These are phyloP conservation scores for Xylaria sp. DNA, from an alignment of 2,329 filamentous ascomycete species.

Conservation along the genomic window DNA sequence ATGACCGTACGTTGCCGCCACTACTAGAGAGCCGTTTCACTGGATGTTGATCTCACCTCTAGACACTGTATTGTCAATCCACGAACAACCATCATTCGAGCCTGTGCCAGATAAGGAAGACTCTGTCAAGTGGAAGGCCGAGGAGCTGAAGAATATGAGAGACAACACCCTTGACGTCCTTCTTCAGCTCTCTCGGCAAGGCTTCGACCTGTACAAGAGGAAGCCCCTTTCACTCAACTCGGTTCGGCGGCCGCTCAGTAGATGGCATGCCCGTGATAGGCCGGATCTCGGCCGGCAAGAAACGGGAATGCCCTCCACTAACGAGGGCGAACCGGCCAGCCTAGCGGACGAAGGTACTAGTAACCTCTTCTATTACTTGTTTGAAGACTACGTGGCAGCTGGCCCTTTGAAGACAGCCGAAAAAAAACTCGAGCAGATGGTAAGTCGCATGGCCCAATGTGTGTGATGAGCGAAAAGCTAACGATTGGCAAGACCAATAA, in stretches of 20 bases:
- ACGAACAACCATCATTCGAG: conserved; percentile 58
- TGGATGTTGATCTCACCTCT: conserved; percentile 20
- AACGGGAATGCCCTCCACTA: conserved; percentile 31
- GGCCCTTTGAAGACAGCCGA: conserved; percentile 57
- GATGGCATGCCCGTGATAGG: conserved; percentile 46
- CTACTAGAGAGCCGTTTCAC: conserved; percentile 1
- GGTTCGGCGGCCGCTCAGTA: conserved; percentile 43
- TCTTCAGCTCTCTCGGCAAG: conserved; percentile 46
- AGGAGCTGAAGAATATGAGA: conserved; percentile 45
- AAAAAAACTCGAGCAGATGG: conserved; percentile 55
- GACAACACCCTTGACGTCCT: conserved; percentile 48
- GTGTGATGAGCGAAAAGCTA: conserved; percentile 11
- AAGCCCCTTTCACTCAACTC: conserved; percentile 51
- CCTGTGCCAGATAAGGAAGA: conserved; percentile 34
- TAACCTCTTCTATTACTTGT: conserved; percentile 69
- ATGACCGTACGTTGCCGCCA: conserved; percentile 57
- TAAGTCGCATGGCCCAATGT: conserved; percentile 37
- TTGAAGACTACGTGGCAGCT: conserved; percentile 68
- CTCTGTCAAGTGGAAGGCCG: conserved; percentile 29
- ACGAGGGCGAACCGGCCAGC: conserved; percentile 22
- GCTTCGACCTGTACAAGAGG: conserved; percentile 45
- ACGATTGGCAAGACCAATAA: conserved; percentile 41
- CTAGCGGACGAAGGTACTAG: conserved; percentile 58
- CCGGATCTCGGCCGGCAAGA: conserved; percentile 28
- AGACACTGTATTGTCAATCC: conserved; percentile 73